Evolutionary conservation across 2,329 filamentous ascomycete genomes (phyloP).

Genomic region (Calonectria honghensis): DNA sequence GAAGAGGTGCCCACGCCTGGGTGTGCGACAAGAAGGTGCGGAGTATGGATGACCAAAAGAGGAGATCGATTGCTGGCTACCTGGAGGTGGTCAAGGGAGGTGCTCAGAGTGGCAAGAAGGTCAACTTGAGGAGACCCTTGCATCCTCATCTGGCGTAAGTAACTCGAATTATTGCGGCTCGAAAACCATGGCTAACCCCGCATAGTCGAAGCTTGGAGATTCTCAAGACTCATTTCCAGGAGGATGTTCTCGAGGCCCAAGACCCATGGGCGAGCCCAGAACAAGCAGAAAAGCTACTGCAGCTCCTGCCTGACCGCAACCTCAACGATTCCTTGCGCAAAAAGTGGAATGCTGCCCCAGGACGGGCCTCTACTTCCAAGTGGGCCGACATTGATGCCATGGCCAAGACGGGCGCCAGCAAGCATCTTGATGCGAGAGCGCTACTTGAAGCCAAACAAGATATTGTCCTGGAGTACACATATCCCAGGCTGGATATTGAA

Average conservation of each 20-base stretch:
- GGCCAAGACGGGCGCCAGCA: conserved; percentile 84
- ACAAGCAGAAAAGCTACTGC: conserved; percentile 84
- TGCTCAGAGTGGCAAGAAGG: conserved; percentile 88
- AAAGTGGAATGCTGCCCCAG: conserved; percentile 92
- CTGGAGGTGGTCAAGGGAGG: conserved; percentile 93
- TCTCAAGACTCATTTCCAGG: conserved; percentile 88
- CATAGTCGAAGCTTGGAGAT: conserved; percentile 87
- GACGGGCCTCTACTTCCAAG: conserved; percentile 85
- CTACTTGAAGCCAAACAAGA: conserved; percentile 95
- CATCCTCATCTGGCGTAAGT: conserved; percentile 89
- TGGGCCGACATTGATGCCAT: conserved; percentile 95
- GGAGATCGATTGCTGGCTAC: conserved; percentile 90
- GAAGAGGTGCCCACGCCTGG: conserved; percentile 98
- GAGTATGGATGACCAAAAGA: conserved; percentile 88
- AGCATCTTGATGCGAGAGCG: conserved; percentile 81
- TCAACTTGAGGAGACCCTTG: conserved; percentile 88
- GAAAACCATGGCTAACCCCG: conserved; percentile 42
- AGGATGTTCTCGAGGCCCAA: conserved; percentile 87
- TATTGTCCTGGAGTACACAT: conserved; percentile 97
- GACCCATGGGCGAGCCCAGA: conserved; percentile 87
- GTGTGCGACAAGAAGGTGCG: conserved; percentile 94
- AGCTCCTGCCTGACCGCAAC: conserved; percentile 87
- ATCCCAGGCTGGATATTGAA: conserved; percentile 96
- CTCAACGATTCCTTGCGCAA: conserved; percentile 87
- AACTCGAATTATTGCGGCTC: not conserved